A percentile compares a stretch with the other conserved stretches of the same genome.
These are phyloP conservation scores for Populus hybrid DNA, from an alignment of 441 rosid genomes.

Conservation along the genomic window DNA sequence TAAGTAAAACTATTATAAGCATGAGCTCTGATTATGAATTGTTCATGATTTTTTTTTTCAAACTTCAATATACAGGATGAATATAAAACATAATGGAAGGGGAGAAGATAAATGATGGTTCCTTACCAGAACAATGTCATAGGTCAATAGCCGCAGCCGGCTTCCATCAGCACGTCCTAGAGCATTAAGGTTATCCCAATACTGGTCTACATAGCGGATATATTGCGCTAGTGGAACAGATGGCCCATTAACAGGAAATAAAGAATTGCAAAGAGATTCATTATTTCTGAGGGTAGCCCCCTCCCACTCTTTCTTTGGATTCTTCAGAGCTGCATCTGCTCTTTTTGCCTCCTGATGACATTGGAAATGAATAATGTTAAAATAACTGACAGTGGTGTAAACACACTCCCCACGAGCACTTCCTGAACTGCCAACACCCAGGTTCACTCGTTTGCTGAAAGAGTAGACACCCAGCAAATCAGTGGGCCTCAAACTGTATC, in stretches of 20 bases:
- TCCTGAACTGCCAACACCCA: slow-evolving; percentile 94
- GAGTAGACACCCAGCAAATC: slow-evolving; percentile 95
- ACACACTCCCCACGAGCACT: slow-evolving; percentile 98
- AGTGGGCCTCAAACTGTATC: slow-evolving; percentile 95
- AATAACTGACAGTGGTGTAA: slow-evolving; percentile 97
- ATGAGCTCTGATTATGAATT: no score
- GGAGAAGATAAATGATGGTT: no score
- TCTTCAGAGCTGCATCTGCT: slow-evolving; percentile 97
- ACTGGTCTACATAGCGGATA: slow-evolving; percentile 87
- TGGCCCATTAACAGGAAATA: slow-evolving; percentile 96
- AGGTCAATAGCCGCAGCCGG: slow-evolving; percentile 92
- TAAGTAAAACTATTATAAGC: no score
- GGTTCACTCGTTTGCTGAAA: slow-evolving; percentile 94
- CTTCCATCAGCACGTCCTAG: slow-evolving; percentile 99
- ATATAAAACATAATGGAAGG: no score
- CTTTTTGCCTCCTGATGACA: slow-evolving; percentile 99
- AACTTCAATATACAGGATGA: no score
- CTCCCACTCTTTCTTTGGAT: slow-evolving; percentile 99
- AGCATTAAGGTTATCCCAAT: slow-evolving; percentile 97
- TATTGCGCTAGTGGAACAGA: slow-evolving; percentile 83
- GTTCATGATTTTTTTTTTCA: no score
- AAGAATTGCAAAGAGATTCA: slow-evolving; percentile 97
- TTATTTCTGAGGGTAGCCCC: slow-evolving; percentile 98
- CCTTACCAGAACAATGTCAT: slow-evolving; percentile 72
- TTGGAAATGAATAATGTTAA: slow-evolving; percentile 97